phyloP scores from a whole-genome alignment of 2,329 filamentous ascomycete genomes.

The Nectriaceae sp. region DNA sequence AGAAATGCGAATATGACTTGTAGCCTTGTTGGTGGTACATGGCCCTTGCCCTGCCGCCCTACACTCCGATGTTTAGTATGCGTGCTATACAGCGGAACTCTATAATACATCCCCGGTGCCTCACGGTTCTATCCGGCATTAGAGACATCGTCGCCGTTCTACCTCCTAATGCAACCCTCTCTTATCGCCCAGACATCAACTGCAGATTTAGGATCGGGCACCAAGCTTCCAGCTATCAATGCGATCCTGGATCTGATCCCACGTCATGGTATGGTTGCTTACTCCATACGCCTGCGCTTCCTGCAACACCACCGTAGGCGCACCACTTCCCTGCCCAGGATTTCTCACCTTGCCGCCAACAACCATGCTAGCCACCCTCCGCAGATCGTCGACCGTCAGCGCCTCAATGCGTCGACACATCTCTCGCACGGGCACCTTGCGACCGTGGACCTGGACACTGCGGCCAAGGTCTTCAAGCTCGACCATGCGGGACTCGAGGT shows the following conservation, averaged over 20 bases:
- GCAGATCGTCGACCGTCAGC: conserved; percentile 77
- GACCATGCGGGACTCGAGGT: conserved; percentile 95
- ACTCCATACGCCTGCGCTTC: conserved; percentile 78
- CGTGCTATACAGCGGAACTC: conserved; percentile 1
- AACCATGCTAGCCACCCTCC: conserved; percentile 77
- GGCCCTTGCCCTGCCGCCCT: not conserved
- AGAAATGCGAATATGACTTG: not conserved
- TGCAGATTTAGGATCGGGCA: conserved; percentile 30
- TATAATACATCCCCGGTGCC: conserved; percentile 27
- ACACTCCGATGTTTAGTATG: not conserved
- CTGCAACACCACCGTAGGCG: conserved; percentile 92
- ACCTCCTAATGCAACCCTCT: not conserved
- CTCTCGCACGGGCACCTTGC: conserved; percentile 86
- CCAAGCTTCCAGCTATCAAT: conserved; percentile 81
- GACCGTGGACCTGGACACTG: conserved; percentile 95
- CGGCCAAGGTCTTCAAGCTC: conserved; percentile 94
- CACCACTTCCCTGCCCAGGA: conserved; percentile 74
- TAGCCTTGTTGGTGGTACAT: not conserved
- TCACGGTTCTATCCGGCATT: conserved; percentile 11
- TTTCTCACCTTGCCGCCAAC: conserved; percentile 79
- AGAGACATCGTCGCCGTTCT: conserved; percentile 2
- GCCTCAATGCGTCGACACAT: conserved; percentile 89
- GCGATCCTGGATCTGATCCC: conserved; percentile 87
- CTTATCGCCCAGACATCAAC: not conserved
- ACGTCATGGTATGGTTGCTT: conserved; percentile 68